Conservation (phyloP, 2,329 filamentous ascomycete genomes). For the Alternaria conjuncta region DNA sequence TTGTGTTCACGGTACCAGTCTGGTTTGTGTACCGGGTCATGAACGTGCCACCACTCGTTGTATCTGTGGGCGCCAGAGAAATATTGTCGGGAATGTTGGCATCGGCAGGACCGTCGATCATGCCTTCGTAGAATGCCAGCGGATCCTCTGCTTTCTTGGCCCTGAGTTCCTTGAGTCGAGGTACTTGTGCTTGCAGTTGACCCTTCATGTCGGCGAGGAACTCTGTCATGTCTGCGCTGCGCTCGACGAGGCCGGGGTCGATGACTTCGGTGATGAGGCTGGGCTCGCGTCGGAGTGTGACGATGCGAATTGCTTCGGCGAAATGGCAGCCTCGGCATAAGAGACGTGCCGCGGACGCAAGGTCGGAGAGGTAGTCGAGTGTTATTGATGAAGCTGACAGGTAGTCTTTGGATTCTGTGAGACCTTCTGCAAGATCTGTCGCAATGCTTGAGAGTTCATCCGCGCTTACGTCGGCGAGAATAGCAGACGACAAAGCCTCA, state of each 20-base stretch:
- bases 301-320: constrained; percentile 82
- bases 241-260: constrained; percentile 80
- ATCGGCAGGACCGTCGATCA: constrained; percentile 40
- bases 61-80: constrained; percentile 83
- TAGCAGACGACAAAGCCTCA: constrained; percentile 83
- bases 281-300: constrained; percentile 65
- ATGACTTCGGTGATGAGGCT: constrained; percentile 72
- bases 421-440: constrained; percentile 75
- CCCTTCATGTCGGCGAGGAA: constrained; percentile 90
- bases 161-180: constrained; percentile 82
- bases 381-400: constrained; percentile 79
- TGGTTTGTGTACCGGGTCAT: constrained; percentile 92
- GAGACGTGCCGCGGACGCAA: constrained; percentile 72
- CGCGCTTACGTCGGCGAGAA: constrained; percentile 64
- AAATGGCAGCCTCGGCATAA: constrained; percentile 90
- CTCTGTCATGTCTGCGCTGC: constrained; percentile 82
- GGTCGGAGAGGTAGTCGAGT: constrained; percentile 77
- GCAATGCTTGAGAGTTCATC: constrained; percentile 72
- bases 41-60: constrained; percentile 79
- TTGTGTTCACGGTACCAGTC: constrained; percentile 73
- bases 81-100: constrained; percentile 88
- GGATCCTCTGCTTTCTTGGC: constrained; percentile 83
- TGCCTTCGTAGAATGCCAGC: constrained; percentile 83
- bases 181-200: constrained; percentile 84
- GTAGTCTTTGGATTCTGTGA: constrained; percentile 86